Conservation (phyloP, 176 grass and related monocot species). For the Areca catechu region DNA sequence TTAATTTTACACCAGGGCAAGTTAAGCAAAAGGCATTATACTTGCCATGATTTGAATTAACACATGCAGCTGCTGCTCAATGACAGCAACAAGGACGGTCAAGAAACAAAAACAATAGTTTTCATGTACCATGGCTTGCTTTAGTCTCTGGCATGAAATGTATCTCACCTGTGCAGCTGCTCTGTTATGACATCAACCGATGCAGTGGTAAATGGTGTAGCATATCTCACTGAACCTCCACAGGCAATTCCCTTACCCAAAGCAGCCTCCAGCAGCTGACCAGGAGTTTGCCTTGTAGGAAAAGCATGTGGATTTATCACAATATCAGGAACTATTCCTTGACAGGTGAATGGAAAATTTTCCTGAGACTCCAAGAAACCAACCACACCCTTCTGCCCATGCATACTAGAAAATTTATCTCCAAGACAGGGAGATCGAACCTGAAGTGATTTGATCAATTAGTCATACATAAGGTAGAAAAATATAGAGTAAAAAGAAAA, state of each 20-base stretch:
- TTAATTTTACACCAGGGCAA: no score
- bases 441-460: constrained; percentile 17
- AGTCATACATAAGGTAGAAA: no score
- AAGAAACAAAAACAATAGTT: no score
- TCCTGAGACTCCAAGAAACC: constrained; percentile 91
- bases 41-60: no score
- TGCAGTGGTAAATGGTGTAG: constrained; percentile 80
- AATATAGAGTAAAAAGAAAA: no score
- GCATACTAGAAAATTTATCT: constrained; percentile 97
- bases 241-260: constrained; percentile 85
- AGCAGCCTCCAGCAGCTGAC: constrained; percentile 94
- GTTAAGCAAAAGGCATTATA: no score
- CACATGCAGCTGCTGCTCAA: no score
- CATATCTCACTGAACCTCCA: constrained; percentile 56
- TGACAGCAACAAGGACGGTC: no score
- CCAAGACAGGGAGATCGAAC: constrained; percentile 74
- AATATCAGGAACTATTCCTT: constrained; percentile 93
- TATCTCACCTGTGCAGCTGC: constrained; percentile 81
- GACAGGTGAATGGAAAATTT: constrained; percentile 72
- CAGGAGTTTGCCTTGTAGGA: constrained; percentile 92
- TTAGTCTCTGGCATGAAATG: not conserved
- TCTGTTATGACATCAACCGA: constrained; percentile 66
- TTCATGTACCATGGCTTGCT: no score
- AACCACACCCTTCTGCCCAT: constrained; percentile 91
- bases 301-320: constrained; percentile 99